A percentile compares a stretch with the other conserved stretches of the same genome.
Conservation (phyloP, 192 early-diverging fungal species). For the Umbelopsis ramanniana region DNA sequence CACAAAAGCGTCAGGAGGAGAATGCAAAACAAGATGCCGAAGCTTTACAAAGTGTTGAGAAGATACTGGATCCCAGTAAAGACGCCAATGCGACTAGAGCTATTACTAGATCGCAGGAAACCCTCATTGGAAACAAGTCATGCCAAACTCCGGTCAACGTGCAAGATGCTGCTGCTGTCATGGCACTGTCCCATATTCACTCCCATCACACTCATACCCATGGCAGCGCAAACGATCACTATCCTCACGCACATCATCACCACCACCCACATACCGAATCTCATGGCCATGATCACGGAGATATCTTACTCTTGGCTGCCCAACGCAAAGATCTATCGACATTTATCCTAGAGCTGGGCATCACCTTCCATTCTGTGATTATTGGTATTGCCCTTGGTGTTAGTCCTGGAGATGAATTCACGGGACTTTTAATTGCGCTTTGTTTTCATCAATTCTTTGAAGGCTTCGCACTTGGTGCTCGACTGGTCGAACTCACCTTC, state of each 20-base stretch:
- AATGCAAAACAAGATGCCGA: conserved; percentile 31
- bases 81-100: background rate
- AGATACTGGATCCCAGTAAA: background rate
- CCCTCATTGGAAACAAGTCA: background rate
- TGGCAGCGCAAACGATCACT: conserved; percentile 11
- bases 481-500: conserved; percentile 60
- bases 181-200: conserved; percentile 24
- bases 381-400: conserved; percentile 76
- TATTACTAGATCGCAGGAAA: conserved; percentile 21
- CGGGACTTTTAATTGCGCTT: conserved; percentile 64
- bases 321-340: conserved; percentile 43
- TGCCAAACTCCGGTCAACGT: conserved; percentile 16
- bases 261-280: conserved; percentile 8
- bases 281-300: conserved; percentile 25
- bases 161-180: conserved; percentile 13
- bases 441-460: conserved; percentile 73
- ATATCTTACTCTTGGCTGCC: background rate
- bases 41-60: conserved; percentile 38
- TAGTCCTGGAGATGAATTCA: conserved; percentile 59
- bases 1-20: background rate
- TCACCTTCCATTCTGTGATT: conserved; percentile 77
- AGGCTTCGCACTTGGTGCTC: conserved; percentile 76
- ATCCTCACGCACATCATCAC: conserved; percentile 25
- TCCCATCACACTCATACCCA: conserved; percentile 26
- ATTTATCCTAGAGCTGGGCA: conserved; percentile 76